These are phyloP conservation scores for Cyclotella sp. DNA, from an alignment of 108 stramenopile genomes.

Conservation along the genomic window DNA sequence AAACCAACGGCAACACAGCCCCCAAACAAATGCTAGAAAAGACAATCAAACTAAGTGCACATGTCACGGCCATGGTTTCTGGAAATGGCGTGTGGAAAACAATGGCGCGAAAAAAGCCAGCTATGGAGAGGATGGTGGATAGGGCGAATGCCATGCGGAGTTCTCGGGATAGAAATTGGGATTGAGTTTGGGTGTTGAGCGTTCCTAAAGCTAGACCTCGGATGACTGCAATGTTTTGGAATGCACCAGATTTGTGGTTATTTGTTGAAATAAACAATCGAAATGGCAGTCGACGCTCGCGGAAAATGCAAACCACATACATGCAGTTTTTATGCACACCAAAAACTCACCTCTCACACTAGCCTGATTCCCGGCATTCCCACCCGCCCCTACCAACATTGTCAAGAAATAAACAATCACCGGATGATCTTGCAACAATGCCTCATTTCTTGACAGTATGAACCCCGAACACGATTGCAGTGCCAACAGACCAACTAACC, in stretches of 20 bases:
- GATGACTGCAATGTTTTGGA: slow-evolving; percentile 32
- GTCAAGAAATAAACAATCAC: slow-evolving; percentile 66
- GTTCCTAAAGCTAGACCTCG: slow-evolving; percentile 63
- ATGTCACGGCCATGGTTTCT: slow-evolving; percentile 73
- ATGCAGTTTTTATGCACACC: no score
- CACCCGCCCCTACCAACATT: slow-evolving; percentile 66
- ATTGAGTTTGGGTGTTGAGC: slow-evolving; percentile 44
- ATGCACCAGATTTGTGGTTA: background rate
- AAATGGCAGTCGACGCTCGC: background rate
- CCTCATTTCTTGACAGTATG: slow-evolving; percentile 58
- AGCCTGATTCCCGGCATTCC: slow-evolving; percentile 69
- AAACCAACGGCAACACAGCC: slow-evolving; percentile 74
- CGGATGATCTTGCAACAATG: slow-evolving; percentile 55
- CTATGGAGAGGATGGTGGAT: slow-evolving; percentile 40
- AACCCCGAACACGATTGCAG: slow-evolving; percentile 55
- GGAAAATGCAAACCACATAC: no score
- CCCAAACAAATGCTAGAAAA: slow-evolving; percentile 80
- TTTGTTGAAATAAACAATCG: background rate
- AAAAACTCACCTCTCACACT: slow-evolving; percentile 41
- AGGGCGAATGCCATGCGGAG: slow-evolving; percentile 46
- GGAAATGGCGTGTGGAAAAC: slow-evolving; percentile 51
- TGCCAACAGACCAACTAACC: slow-evolving; percentile 62
- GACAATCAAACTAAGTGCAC: slow-evolving; percentile 80
- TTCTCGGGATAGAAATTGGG: slow-evolving; percentile 47
- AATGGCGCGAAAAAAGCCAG: slow-evolving; percentile 53